Evolutionary conservation across 164 flowering plant genomes (phyloP), one percentile per base, ranked within the genome.

Genomic region (Magnolia officinalis): DNA sequence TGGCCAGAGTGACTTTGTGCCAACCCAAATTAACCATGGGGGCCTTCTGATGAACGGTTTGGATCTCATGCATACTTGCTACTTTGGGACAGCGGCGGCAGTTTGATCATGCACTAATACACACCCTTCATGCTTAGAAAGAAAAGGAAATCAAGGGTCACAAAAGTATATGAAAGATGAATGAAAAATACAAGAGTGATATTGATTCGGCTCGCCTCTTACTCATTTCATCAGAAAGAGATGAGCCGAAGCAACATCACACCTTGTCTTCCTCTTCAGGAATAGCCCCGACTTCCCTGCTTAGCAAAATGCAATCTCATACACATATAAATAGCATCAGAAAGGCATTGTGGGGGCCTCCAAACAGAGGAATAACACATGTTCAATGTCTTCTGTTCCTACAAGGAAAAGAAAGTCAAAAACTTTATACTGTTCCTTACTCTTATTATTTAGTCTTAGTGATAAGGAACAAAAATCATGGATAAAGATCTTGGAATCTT

Each of bases 121-220:
- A 37, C 6, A 3, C 45, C 45, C 45, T 5, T 37, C 0, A 37
- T 37, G 45, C 45, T 37, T 37, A 37, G 45, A 37, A 37, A 37
- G 45, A 37, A 37, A 37, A 37, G 0, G 45, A 37, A 37, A 37
- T 37, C n/a, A 37, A 37, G 45, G 45, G 45, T 37, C 0, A 37
- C 0, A 6, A 37, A 0, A 37, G 6, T 37, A 6, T 8, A 2
- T 16, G 70, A 45, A 24, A 45, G 19, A n/a, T 16, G 52, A 74
- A 50, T 64, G 76, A 74, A 14, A 85, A 81, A 82, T 79, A 86
- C 92, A 84, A 81, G 89, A 84, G 92, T 89, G 92, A 89, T 88
- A 89, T 88, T 89, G 92, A 80, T 89, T 86, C 92, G 92, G 90
- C 92, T 89, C 90, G 78, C 75, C 85, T 67, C 58, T 0, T 10